Evolutionary conservation across 2,329 filamentous ascomycete species (phyloP), one percentile per base, ranked within the genome.

Genomic region (Arthrobotrys musiformis): DNA sequence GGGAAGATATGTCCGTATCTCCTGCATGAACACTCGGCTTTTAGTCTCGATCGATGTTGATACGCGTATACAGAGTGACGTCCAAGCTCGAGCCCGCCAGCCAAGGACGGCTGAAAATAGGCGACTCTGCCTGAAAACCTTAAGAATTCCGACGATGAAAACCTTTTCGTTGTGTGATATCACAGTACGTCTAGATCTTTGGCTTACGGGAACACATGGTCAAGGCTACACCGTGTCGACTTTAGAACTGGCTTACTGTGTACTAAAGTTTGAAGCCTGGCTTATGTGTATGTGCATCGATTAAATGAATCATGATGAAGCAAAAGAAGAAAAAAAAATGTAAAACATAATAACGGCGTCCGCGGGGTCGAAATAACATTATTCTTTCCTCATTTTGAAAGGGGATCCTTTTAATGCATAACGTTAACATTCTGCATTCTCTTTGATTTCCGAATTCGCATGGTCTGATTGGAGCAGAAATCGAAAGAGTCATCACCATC

Each of bases 331-430:
- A 35, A 48, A 30, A 26, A 46, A 30, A 4, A 13, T 6, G 19
- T 48, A 35, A 48, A 30, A 26, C 35, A 11, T 26, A 72, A 54
- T 64, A 44, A 64, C 68, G 68, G 68, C 30, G 48, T n/a, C 68
- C 68, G 68, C 58, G 68, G 68, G 30, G 48, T 62, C 9, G 54
- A 40, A 58, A 8, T 37, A 58, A 8, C 24, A 8, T 58, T 17
- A 13, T 56, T 8, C 30, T 48, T 56, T 35, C 50, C 54, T 40
- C 19, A 37, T 58, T 58, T 40, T 22, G 54, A 58, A 40, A 40
- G 6, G 11, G n/a, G 8, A 58, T 37, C 40, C 37, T 46, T 48
- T 11, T 35, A 11, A 24, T 46, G 37, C 37, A 62, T 62, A 44
- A 62, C 40, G 54, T 58, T 58, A 40, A 17, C 52, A 17, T 17